Base-by-base conservation (phyloP, 805 yeast species). In the Ogataea polymorpha region DNA sequence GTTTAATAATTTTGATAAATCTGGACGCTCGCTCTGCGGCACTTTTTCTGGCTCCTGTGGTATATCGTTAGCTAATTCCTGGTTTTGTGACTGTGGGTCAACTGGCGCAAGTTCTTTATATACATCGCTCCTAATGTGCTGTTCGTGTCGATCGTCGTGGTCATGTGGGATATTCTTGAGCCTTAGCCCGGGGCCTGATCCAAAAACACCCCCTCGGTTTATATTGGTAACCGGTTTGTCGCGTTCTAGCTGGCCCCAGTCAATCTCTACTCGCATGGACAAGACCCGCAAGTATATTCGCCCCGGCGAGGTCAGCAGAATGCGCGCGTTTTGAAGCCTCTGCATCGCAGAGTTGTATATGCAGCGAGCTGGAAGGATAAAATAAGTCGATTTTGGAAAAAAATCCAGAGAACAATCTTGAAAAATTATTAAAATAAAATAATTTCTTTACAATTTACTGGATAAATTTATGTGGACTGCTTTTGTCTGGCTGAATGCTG, bases 401-500 rank as follows among this genome's bases (percentile, higher is more conserved):
- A 40, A 16, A 27, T 17, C 7, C 9, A 14, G 15, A 17, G 15
- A 36, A 28, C 31, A 23, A 31, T 14, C 6, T 32, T 10, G 14
- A 29, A 27, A 33, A 33, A 32, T 13, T 12, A 12, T 29, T 29
- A 17, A 26, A 28, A 8, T 7, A 14, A 14, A 23, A 24, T 20
- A 23, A 25, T 13, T 18, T 3, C 12, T 11, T 46, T 50, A 60
- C 40, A 60, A 43, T 23, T 43, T 42, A 14, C 49, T 51, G 28
- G 76, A 35, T 24, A 63, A 46, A 38, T 63, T 65, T 39, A 59
- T 49, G 72, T 90, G 82, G 43, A 90, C 95, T 37, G 96, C 84
- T 75, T 90, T 91, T 51, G 72, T 75, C 65, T 87, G 95, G 48
- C 87, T 80, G 74, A 89, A 91, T 65, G 81, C 82, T 46, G 83